Percentiles rank a stretch among this genome's conserved stretches.
Conservation (phyloP, 2,329 filamentous ascomycete genomes). For the Beauveria sp. region DNA sequence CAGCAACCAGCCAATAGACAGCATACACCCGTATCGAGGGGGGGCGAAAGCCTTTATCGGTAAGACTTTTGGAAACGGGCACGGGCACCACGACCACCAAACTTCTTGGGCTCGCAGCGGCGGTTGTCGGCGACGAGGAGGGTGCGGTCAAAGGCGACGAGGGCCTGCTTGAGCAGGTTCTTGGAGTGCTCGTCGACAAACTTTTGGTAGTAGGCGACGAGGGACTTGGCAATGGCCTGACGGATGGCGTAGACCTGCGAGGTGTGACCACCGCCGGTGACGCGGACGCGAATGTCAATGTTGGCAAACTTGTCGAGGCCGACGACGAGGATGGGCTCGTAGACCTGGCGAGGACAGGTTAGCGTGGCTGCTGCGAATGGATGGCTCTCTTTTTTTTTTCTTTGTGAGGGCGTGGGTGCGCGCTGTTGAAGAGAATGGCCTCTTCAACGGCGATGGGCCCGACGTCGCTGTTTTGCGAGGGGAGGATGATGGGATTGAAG, state of each 20-base stretch:
- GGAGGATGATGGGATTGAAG: slow-evolving; percentile 1
- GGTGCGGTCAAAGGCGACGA: slow-evolving; percentile 93
- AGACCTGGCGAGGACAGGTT: slow-evolving; percentile 53
- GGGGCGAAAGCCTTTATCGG: slow-evolving; percentile 58
- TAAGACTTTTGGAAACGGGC: slow-evolving; percentile 99
- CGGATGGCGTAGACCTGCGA: slow-evolving; percentile 98
- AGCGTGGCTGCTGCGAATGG: slow-evolving; percentile 14
- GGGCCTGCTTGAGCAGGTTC: slow-evolving; percentile 96
- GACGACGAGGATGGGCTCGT: slow-evolving; percentile 96
- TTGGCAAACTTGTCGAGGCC: slow-evolving; percentile 95
- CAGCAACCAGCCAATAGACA: neutral
- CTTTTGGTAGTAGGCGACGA: slow-evolving; percentile 92
- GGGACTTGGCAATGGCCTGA: slow-evolving; percentile 89
- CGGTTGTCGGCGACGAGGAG: slow-evolving; percentile 98
- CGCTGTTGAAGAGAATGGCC: neutral
- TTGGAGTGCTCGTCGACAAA: slow-evolving; percentile 99
- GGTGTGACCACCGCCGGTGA: slow-evolving; percentile 94
- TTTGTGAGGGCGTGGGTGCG: neutral
- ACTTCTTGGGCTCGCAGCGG: slow-evolving; percentile 99
- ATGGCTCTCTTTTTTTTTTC: slow-evolving; percentile 2
- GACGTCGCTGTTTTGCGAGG: slow-evolving; percentile 4
- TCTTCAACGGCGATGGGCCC: neutral
- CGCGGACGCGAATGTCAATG: slow-evolving; percentile 96
- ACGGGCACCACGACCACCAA: slow-evolving; percentile 86
- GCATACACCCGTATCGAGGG: neutral